These are phyloP conservation scores for Parasitella parasitica DNA, from an alignment of 371 early-diverging fungal genomes.

Conservation along the genomic window DNA sequence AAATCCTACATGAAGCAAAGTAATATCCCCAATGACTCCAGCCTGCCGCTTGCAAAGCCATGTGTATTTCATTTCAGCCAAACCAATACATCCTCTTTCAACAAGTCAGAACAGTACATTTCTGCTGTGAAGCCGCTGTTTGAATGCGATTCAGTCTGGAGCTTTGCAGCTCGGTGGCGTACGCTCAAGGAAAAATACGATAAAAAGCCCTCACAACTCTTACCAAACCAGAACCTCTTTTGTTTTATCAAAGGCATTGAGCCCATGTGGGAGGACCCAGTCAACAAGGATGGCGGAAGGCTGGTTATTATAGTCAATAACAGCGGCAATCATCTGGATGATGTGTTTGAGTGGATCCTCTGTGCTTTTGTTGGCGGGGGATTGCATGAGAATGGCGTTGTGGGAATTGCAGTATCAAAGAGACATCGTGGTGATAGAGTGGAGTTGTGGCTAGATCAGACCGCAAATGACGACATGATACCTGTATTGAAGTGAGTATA, in stretches of 20 bases:
- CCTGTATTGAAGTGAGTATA: slow-evolving; percentile 33
- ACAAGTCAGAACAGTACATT: slow-evolving; percentile 44
- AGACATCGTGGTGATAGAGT: slow-evolving; percentile 57
- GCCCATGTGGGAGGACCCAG: slow-evolving; percentile 65
- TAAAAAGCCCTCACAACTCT: slow-evolving; percentile 42
- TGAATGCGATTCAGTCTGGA: slow-evolving; percentile 51
- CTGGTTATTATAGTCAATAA: slow-evolving; percentile 23
- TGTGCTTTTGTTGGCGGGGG: slow-evolving; percentile 55
- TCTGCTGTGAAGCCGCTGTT: slow-evolving; percentile 49
- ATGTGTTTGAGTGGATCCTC: slow-evolving; percentile 52
- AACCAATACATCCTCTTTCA: slow-evolving; percentile 28
- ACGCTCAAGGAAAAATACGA: slow-evolving; percentile 32
- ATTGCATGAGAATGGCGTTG: slow-evolving; percentile 31
- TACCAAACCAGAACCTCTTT: slow-evolving; percentile 52
- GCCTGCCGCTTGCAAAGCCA: slow-evolving; percentile 23
- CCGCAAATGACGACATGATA: slow-evolving; percentile 16
- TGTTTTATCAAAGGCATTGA: slow-evolving; percentile 57
- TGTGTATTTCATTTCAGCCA: slow-evolving; percentile 54
- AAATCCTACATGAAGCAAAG: slow-evolving; percentile 26
- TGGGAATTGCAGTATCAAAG: slow-evolving; percentile 44
- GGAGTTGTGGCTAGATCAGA: slow-evolving; percentile 54
- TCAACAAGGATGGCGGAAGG: slow-evolving; percentile 55
- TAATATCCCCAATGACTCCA: slow-evolving; percentile 6
- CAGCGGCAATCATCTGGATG: slow-evolving; percentile 29
- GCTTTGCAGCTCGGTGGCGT: slow-evolving; percentile 58